Percentiles rank a stretch among this genome's conserved stretches.
phyloP scores from a whole-genome alignment of 2,329 filamentous ascomycete species.

The Leptographium radiaticola region DNA sequence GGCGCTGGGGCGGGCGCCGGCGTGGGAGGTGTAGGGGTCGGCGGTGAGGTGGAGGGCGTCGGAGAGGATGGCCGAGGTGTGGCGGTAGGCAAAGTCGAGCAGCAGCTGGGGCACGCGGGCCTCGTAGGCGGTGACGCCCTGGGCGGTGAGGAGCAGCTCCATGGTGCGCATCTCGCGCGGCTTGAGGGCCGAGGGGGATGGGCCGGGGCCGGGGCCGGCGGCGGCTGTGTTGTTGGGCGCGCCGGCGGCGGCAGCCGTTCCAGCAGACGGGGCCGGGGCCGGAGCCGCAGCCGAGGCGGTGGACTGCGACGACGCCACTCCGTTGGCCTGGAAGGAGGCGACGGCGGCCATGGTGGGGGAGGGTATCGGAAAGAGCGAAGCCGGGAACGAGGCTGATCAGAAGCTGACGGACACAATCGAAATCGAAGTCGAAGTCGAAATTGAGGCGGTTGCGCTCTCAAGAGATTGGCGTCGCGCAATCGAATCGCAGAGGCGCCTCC shows the following conservation, averaged over 20 bases:
- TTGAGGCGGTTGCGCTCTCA: too few relatives aligned
- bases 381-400: too few relatives aligned
- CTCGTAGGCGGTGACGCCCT: conserved; percentile 70
- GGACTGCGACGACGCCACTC: conserved; percentile 23
- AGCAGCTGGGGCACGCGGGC: conserved; percentile 71
- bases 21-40: conserved; percentile 52
- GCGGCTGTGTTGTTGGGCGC: background rate
- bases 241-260: background rate
- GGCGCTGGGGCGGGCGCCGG: conserved; percentile 37
- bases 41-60: conserved; percentile 57
- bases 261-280: conserved; percentile 6
- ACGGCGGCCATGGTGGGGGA: conserved; percentile 4
- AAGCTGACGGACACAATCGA: too few relatives aligned
- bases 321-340: conserved; percentile 38
- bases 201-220: background rate
- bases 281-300: conserved; percentile 5
- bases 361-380: background rate
- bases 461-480: too few relatives aligned
- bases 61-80: conserved; percentile 57
- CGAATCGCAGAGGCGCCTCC: too few relatives aligned
- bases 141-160: conserved; percentile 65
- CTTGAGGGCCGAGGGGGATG: conserved; percentile 2
- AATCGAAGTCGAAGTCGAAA: too few relatives aligned
- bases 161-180: conserved; percentile 66
- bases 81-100: conserved; percentile 77